Evolutionary conservation across 2,329 filamentous ascomycete genomes (phyloP).

Genomic region (Cadophora gregata): DNA sequence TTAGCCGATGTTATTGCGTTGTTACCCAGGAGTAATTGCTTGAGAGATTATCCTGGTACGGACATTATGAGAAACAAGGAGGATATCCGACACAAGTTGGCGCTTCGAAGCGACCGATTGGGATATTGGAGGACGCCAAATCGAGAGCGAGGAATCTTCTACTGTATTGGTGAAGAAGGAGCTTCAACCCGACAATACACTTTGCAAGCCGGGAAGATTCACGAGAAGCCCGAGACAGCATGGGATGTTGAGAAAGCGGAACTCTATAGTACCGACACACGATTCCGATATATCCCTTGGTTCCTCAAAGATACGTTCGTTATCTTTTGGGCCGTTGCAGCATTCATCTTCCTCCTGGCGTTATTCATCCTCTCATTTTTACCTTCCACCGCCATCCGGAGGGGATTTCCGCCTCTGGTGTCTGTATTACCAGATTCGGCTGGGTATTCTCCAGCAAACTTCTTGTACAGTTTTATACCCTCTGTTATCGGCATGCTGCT

Average conservation of each 20-base stretch:
- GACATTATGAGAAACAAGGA: slow-evolving; percentile 62
- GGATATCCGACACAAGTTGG: slow-evolving; percentile 60
- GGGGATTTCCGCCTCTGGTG: slow-evolving; percentile 76
- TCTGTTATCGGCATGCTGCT: slow-evolving; percentile 70
- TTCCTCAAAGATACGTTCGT: slow-evolving; percentile 72
- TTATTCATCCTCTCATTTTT: slow-evolving; percentile 82
- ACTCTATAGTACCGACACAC: slow-evolving; percentile 47
- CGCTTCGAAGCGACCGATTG: slow-evolving; percentile 70
- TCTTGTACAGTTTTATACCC: slow-evolving; percentile 81
- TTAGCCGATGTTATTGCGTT: slow-evolving; percentile 82
- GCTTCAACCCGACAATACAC: slow-evolving; percentile 56
- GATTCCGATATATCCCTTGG: slow-evolving; percentile 77
- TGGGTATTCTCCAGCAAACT: slow-evolving; percentile 86
- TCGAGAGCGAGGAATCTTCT: slow-evolving; percentile 70
- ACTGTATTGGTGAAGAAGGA: slow-evolving; percentile 75
- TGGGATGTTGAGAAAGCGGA: slow-evolving; percentile 37
- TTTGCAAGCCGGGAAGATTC: slow-evolving; percentile 53
- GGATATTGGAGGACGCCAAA: slow-evolving; percentile 83
- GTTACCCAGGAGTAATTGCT: slow-evolving; percentile 79
- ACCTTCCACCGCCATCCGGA: slow-evolving; percentile 65
- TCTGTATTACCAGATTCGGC: slow-evolving; percentile 61
- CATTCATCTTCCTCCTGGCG: slow-evolving; percentile 67
- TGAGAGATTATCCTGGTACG: slow-evolving; percentile 72
- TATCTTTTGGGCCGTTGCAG: slow-evolving; percentile 67
- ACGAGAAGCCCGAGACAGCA: slow-evolving; percentile 46